phyloP scores from a whole-genome alignment of 2,329 filamentous ascomycete genomes.

The Alternaria hordeiaustralica region DNA sequence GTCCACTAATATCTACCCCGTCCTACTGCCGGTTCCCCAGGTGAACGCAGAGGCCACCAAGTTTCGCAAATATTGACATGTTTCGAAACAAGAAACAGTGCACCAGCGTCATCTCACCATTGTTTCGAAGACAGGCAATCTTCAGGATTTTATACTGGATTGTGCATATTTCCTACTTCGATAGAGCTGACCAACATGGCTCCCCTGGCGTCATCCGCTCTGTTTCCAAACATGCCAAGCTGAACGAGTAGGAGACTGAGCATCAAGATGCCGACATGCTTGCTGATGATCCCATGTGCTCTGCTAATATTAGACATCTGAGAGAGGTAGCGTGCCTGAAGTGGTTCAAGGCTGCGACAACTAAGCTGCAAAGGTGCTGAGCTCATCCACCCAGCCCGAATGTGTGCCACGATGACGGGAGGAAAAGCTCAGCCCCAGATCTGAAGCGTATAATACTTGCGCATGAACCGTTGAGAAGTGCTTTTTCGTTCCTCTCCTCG shows the following conservation, averaged over 20 bases:
- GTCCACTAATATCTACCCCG: not conserved
- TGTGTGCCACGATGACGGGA: slow-evolving; percentile 17
- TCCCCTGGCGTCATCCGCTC: not conserved
- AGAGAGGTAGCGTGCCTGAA: slow-evolving; percentile 9
- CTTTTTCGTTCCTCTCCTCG: not conserved
- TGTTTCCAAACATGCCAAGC: not conserved
- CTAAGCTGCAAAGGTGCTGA: slow-evolving; percentile 16
- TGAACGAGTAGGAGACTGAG: not conserved
- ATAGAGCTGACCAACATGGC: slow-evolving; percentile 6
- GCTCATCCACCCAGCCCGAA: slow-evolving; percentile 16
- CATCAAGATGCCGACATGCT: slow-evolving; percentile 1
- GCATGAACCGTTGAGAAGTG: not conserved
- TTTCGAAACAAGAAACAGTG: slow-evolving; percentile 13
- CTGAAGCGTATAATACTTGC: slow-evolving; percentile 11
- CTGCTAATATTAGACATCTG: slow-evolving; percentile 13
- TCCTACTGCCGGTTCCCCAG: not conserved
- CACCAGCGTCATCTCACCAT: slow-evolving; percentile 8
- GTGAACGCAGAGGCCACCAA: not conserved
- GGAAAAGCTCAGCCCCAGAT: slow-evolving; percentile 15
- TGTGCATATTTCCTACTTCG: not conserved
- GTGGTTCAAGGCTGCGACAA: slow-evolving; percentile 16
- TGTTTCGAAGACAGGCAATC: slow-evolving; percentile 7
- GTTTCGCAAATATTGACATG: slow-evolving; percentile 8
- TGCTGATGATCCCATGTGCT: slow-evolving; percentile 9
- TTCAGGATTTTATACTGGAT: not conserved